Conservation (phyloP, 148 eudicot genomes). For the Camellia granthamiana region DNA sequence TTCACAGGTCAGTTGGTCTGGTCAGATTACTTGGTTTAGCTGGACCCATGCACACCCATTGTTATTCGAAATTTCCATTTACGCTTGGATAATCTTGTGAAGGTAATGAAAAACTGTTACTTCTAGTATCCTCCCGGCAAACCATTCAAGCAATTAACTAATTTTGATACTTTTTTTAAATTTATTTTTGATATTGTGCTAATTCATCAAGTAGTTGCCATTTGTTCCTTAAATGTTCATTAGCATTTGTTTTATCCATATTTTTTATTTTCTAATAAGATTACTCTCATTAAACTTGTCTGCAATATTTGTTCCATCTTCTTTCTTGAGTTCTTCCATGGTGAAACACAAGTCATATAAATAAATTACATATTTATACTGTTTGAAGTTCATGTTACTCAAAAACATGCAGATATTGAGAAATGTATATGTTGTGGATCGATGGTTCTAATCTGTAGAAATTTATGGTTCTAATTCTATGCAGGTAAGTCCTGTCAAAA, state of each 20-base stretch:
- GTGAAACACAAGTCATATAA: neutral
- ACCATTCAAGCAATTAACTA: neutral
- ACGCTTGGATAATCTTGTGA: neutral
- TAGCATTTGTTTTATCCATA: neutral
- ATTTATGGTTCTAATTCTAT: neutral
- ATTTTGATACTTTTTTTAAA: neutral
- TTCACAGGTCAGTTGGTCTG: too few species aligned
- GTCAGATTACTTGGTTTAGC: too few species aligned
- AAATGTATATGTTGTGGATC: too few species aligned
- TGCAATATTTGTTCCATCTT: neutral
- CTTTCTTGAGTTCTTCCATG: neutral
- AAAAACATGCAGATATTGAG: too few species aligned
- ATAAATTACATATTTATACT: neutral
- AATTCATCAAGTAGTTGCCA: neutral
- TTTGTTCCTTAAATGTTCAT: neutral
- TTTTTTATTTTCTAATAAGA: neutral
- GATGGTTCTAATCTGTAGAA: neutral
- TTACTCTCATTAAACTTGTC: neutral
- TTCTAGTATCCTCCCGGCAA: constrained; percentile 17
- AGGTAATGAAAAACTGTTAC: neutral
- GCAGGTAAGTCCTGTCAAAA: constrained; percentile 45
- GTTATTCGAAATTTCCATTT: neutral
- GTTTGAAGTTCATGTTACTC: neutral
- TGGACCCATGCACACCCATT: neutral
- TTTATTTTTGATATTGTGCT: neutral